Conservation (phyloP, 352 stramenopile genomes). For the Phytophthora palmivora region DNA sequence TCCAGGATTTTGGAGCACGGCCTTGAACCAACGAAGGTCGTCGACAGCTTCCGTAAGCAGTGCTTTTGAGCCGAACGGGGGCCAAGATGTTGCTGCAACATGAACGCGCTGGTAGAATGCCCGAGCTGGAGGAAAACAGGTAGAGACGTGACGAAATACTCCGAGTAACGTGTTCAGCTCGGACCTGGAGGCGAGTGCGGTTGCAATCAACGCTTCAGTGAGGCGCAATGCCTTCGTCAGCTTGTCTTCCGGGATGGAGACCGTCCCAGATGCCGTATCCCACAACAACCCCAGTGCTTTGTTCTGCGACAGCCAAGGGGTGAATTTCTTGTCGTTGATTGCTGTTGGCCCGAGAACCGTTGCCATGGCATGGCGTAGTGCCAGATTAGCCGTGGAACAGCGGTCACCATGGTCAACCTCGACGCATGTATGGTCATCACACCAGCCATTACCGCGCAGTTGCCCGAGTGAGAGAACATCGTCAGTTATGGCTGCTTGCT, state of each 20-base stretch:
- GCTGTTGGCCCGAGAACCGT: too few species aligned
- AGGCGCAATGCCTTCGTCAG: neutral
- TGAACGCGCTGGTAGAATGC: slow-evolving; percentile 4
- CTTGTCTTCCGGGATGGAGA: too few species aligned
- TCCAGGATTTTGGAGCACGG: neutral
- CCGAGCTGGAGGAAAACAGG: slow-evolving; percentile 1
- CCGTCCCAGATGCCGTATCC: too few species aligned
- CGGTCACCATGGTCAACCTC: neutral
- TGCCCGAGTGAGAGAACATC: too few species aligned
- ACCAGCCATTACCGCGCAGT: neutral
- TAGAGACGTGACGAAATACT: slow-evolving; percentile 1
- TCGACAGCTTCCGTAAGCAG: neutral
- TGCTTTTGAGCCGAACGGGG: neutral
- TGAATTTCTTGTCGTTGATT: neutral
- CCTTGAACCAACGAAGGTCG: slow-evolving; percentile 5
- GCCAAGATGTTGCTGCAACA: neutral
- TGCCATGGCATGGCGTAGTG: too few species aligned
- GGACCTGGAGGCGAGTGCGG: neutral
- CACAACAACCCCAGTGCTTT: neutral
- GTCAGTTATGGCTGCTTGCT: too few species aligned
- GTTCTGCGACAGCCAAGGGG: neutral
- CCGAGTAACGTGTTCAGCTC: slow-evolving; percentile 3
- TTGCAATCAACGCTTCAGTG: too few species aligned
- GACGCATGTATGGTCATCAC: neutral
- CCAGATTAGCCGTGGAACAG: too few species aligned